phyloP scores from a whole-genome alignment of 2,329 filamentous ascomycete species.

The Coniochaeta prunicola region DNA sequence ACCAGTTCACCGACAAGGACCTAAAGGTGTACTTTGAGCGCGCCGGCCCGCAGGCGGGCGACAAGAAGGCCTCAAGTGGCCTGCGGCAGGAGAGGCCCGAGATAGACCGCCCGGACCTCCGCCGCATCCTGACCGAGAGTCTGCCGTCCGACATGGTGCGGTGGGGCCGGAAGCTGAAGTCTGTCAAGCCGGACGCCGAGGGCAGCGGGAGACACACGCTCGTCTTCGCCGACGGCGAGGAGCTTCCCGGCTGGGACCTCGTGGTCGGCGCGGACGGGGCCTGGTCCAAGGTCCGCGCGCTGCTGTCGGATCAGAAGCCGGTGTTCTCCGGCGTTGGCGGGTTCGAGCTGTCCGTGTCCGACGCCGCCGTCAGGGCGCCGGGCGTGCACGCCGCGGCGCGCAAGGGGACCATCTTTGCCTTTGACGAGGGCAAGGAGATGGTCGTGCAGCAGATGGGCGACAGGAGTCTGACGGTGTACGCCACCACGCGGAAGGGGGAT shows the following conservation, averaged over 20 bases:
- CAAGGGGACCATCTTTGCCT: conserved; percentile 37
- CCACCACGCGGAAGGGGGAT: conserved; percentile 26
- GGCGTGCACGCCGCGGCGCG: conserved; percentile 37
- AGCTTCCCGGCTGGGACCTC: conserved; percentile 27
- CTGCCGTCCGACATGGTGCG: conserved; percentile 35
- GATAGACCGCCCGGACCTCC: conserved; percentile 42
- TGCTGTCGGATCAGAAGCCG: conserved; percentile 30
- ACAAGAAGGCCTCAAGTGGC: conserved; percentile 6
- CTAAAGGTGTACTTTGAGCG: conserved; percentile 25
- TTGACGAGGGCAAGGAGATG: conserved; percentile 32
- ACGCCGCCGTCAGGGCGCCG: conserved; percentile 32
- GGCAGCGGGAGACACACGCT: conserved; percentile 19
- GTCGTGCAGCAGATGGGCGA: conserved; percentile 39
- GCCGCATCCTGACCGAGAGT: conserved; percentile 35
- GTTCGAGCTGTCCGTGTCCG: conserved; percentile 32
- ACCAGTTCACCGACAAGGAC: conserved; percentile 37
- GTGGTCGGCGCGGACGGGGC: conserved; percentile 27
- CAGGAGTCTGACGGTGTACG: conserved; percentile 34
- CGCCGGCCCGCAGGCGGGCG: conserved; percentile 20
- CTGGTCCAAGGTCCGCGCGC: conserved; percentile 27
- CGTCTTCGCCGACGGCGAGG: conserved; percentile 27
- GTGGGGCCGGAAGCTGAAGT: conserved; percentile 37
- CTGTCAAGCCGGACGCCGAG: conserved; percentile 20
- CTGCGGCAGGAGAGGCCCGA: conserved; percentile 33
- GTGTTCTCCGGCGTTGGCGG: conserved; percentile 37